Base-by-base conservation (phyloP, 129 eudicot species). In the Centrapalus pauciflorus region DNA sequence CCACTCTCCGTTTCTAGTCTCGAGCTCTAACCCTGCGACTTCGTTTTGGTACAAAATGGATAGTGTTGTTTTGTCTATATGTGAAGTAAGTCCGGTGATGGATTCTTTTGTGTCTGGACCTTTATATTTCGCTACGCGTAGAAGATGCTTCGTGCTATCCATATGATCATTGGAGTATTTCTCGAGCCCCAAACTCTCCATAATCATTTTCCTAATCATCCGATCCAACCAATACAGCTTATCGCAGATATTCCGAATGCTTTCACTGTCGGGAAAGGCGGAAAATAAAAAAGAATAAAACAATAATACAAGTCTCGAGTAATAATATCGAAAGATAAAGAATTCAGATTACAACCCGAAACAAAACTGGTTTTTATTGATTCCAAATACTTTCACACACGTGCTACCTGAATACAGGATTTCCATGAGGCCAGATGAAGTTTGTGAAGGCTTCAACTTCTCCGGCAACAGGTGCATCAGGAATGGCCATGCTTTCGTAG, bases 161-260 rank as follows among this genome's bases (percentile, higher is more conserved):
- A 85, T 67, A 76, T 81, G 91, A 50, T 85, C 85, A 7, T 81
- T 82, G 17, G 76, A 72, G 85, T 85, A 81, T 17, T 75, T 72
- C 7, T 81, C 68, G 5, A 81, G 8, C 1, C 82, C 76, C 19
- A 78, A 70, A 70, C 91, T 85, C 76, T 81, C 91, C 66, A 85
- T 5, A 5, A 76, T 57, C 78, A 85, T 81, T 34, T 67, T 81
- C 48, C 91, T 85, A 4, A 79, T 38, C 11, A 32, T 79, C 66
- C 75, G 67, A 58, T 85, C 91, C 25, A 81, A 68, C 61, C 83
- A 81, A 21, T 81, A 81, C 17, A 81, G 25, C 56, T 75, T 62
- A 77, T 78, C 84, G 5, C 78, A 63, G 57, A 70, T 75, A 0
- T 79, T 50, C 7, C 69, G 50, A 29, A 85, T 24, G 28, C 73